These are phyloP conservation scores for Zopfia rhizophila DNA, from an alignment of 2,329 filamentous ascomycete genomes.

Conservation along the genomic window DNA sequence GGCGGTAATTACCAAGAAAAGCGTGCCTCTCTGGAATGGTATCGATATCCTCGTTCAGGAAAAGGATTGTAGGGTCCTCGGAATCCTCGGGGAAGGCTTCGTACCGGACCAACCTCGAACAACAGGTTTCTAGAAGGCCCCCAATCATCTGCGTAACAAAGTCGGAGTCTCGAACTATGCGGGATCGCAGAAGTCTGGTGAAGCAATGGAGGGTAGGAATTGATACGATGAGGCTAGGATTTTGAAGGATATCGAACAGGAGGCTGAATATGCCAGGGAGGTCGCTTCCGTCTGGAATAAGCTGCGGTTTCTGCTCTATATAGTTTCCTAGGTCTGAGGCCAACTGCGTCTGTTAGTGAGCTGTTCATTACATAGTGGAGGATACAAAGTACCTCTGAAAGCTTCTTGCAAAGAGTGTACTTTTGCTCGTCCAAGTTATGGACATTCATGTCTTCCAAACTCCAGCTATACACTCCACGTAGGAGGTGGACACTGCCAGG, in stretches of 20 bases:
- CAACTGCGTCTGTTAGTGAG: constrained; percentile 65
- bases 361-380: constrained; percentile 10
- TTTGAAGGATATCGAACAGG: constrained; percentile 80
- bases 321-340: constrained; percentile 86
- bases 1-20: constrained; percentile 93
- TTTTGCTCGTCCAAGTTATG: constrained; percentile 90
- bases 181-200: constrained; percentile 81
- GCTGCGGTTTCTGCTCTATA: constrained; percentile 78
- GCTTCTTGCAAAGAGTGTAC: constrained; percentile 91
- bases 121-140: constrained; percentile 83
- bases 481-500: constrained; percentile 76
- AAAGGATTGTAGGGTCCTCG: constrained; percentile 80
- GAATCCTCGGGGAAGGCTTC: constrained; percentile 86
- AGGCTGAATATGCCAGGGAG: constrained; percentile 81
- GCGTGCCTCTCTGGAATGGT: constrained; percentile 93
- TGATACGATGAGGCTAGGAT: constrained; percentile 89
- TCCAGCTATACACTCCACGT: constrained; percentile 81
- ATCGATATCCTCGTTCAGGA: constrained; percentile 93
- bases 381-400: constrained; percentile 76
- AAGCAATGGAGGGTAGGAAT: constrained; percentile 92
- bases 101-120: constrained; percentile 84
- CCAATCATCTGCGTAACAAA: constrained; percentile 72
- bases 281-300: constrained; percentile 73
- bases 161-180: constrained; percentile 73
- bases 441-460: constrained; percentile 78